Evolutionary conservation across 305 asterid genomes (phyloP).

Genomic region (Fraxinus baroniana): DNA sequence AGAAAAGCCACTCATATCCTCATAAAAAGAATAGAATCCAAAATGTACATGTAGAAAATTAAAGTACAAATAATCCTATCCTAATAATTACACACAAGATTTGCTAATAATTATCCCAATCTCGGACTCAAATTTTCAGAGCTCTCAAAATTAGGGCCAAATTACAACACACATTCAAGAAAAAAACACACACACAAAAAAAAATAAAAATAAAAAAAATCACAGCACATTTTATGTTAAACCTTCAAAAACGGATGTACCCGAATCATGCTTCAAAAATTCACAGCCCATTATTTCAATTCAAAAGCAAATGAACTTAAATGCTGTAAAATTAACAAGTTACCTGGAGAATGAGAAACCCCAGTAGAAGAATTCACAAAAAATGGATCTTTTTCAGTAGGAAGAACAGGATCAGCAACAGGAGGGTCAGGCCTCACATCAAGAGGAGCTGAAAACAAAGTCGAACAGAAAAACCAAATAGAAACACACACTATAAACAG

Average conservation of each 20-base stretch:
- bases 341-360: constrained; percentile 75
- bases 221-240: not conserved
- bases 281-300: not conserved
- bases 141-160: not conserved
- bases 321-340: constrained; percentile 11
- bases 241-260: not conserved
- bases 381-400: constrained; percentile 68
- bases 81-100: constrained; percentile 11
- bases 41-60: not conserved
- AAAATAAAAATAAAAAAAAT: not conserved
- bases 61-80: not conserved
- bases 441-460: constrained; percentile 55
- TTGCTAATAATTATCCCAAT: constrained; percentile 20
- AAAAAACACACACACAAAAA: not conserved
- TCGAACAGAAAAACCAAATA: constrained; percentile 42
- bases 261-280: not conserved
- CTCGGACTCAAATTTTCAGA: not conserved
- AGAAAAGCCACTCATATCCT: not conserved
- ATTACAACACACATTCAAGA: not conserved
- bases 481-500: constrained; percentile 42
- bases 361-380: constrained; percentile 56
- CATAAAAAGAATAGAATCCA: not conserved
- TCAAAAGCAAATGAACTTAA: not conserved
- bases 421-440: constrained; percentile 67
- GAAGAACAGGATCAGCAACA: constrained; percentile 70